Base-by-base conservation (phyloP, 2,329 filamentous ascomycete species). In the Ceratocystis albifundus region DNA sequence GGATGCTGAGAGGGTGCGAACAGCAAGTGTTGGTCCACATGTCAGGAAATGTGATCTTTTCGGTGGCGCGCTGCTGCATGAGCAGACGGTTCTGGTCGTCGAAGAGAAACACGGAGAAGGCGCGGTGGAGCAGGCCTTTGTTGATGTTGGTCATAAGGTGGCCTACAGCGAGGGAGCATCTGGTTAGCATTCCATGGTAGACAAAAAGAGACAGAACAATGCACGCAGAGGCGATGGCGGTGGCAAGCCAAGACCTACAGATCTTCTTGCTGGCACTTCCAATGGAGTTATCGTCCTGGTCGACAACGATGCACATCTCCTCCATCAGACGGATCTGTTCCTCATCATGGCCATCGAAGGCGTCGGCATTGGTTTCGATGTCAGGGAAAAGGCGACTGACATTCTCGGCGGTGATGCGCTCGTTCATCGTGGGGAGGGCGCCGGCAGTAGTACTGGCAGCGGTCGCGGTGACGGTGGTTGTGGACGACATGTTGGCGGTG, bases 21-120 rank as follows among this genome's bases (percentile, higher is more conserved):
- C 94, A 99, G 83, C 94, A 99, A 41, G 94, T 99, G 79, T 99
- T 99, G 70, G 94, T 99, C 94, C 94, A 99, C 88, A 96, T 92
- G 75, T 96, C 90, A 62, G 94, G 93, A 79, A 99, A 99, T 5
- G 94, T 99, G 74, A 99, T 99, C 81, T 99, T 99, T 80, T 97
- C 93, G 50, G 86, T 80, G 32, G 94, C 94, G 71, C 94, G 89
- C 80, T 97, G 94, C 79, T 99, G 94, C 64, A 99, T 85, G 57
- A 99, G 88, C 68, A 97, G 81, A 72, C 91, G 88, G 77, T 96
- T 95, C 75, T 94, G 83, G 69, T 89, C 88, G 78, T 97, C 90
- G 81, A 99, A 99, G 71, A 99, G 86, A 80, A 99, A 99, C 71
- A 95, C 90, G 68, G 93, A 97, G 77, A 99, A 99, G 69, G 94